Conservation (phyloP, 2,329 filamentous ascomycete genomes). For the Aureobasidium sp. region DNA sequence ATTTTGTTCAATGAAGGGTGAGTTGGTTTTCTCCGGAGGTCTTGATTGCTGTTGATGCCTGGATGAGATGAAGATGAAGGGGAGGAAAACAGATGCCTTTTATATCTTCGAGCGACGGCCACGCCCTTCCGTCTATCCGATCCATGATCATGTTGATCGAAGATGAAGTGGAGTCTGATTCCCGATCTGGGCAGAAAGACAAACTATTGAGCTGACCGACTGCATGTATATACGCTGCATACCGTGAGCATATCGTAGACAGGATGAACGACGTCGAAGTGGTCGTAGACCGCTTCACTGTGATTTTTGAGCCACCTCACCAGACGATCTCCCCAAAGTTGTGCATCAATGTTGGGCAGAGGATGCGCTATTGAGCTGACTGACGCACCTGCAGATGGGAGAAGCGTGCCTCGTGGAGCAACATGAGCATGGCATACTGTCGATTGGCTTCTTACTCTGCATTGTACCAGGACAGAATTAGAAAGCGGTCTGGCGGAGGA, state of each 20-base stretch:
- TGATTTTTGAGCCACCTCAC: not conserved
- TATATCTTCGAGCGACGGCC: not conserved
- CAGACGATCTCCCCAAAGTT: not conserved
- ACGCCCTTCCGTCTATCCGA: not conserved
- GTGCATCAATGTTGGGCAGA: not conserved
- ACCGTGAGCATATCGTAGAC: not conserved
- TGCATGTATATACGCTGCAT: not conserved
- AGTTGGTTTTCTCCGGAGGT: not conserved
- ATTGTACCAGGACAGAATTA: not conserved
- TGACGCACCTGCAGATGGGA: not conserved
- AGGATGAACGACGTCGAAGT: not conserved
- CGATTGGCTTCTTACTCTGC: not conserved
- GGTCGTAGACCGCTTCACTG: not conserved
- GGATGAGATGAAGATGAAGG: not conserved
- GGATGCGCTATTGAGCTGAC: conserved; percentile 12
- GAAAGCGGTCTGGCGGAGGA: not conserved
- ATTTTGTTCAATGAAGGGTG: not conserved
- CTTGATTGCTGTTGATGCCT: not conserved
- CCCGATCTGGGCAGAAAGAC: not conserved
- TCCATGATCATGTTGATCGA: not conserved
- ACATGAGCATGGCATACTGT: not conserved
- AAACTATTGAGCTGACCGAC: not conserved
- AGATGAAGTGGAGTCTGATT: not conserved
- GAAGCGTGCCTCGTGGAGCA: not conserved
- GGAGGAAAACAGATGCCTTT: not conserved